These are phyloP conservation scores for Arthrobotrys pseudoclavata DNA, from an alignment of 2,329 filamentous ascomycete genomes.

Conservation along the genomic window DNA sequence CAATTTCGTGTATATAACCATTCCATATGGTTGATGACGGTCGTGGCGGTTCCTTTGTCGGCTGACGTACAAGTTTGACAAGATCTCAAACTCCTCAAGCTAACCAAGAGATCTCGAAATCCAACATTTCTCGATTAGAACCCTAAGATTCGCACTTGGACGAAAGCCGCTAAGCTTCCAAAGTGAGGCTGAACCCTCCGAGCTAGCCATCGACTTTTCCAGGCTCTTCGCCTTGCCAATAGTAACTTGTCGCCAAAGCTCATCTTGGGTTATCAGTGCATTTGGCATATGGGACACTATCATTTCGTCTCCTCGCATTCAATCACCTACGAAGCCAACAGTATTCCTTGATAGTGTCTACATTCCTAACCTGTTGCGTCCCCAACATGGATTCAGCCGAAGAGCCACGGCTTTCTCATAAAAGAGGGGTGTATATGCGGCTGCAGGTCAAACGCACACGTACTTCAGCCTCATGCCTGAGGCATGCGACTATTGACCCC, in stretches of 20 bases:
- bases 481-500: slow-evolving; percentile 20
- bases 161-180: slow-evolving; percentile 7
- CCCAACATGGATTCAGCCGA: slow-evolving; percentile 38
- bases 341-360: slow-evolving; percentile 41
- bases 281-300: background rate
- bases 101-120: slow-evolving; percentile 24
- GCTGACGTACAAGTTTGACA: too few relatives aligned
- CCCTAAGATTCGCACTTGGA: slow-evolving; percentile 2
- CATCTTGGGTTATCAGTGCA: slow-evolving; percentile 21
- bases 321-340: slow-evolving; percentile 35
- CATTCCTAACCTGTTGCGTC: slow-evolving; percentile 48
- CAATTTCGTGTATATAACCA: background rate
- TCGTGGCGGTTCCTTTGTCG: too few relatives aligned
- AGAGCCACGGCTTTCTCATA: slow-evolving; percentile 28
- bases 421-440: slow-evolving; percentile 53
- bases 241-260: background rate
- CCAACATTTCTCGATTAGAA: background rate
- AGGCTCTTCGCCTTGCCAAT: slow-evolving; percentile 23
- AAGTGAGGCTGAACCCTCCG: slow-evolving; percentile 8
- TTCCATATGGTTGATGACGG: too few relatives aligned
- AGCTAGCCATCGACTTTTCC: slow-evolving; percentile 2
- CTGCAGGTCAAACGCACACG: slow-evolving; percentile 47
- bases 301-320: slow-evolving; percentile 35
- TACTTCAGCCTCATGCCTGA: slow-evolving; percentile 43
- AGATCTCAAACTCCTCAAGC: too few relatives aligned